Percentiles rank a stretch among this genome's conserved stretches.
Conservation (phyloP, 208 protist species). For the Herpetomonas tarakana region DNA sequence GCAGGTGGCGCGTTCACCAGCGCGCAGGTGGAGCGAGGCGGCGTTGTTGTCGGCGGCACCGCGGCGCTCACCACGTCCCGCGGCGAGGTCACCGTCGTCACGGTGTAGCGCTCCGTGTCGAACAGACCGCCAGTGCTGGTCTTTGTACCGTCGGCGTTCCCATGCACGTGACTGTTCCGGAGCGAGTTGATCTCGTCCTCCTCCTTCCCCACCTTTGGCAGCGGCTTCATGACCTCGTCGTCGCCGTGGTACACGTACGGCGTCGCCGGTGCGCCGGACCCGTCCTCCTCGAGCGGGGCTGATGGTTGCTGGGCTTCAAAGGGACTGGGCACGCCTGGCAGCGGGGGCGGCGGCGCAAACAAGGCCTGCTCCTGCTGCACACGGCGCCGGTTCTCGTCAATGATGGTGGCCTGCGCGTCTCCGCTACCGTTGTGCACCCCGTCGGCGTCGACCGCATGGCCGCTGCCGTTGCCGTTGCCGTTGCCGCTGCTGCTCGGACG, state of each 20-base stretch:
- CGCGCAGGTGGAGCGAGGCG: slow-evolving; percentile 4
- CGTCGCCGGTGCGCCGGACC: slow-evolving; percentile 2
- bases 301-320: slow-evolving; percentile 11
- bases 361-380: slow-evolving; percentile 8
- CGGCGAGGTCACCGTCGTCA: slow-evolving; percentile 10
- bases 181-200: neutral
- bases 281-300: slow-evolving; percentile 3
- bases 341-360: slow-evolving; percentile 26
- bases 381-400: slow-evolving; percentile 4
- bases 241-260: slow-evolving; percentile 3
- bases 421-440: neutral
- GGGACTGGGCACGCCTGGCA: slow-evolving; percentile 34
- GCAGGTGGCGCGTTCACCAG: neutral
- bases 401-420: slow-evolving; percentile 1
- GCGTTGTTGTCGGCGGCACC: slow-evolving; percentile 8
- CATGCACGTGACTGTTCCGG: no score
- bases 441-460: no score
- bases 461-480: slow-evolving; percentile 4
- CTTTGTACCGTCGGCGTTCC: neutral
- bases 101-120: neutral
- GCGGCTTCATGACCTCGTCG: slow-evolving; percentile 1
- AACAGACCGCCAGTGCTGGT: neutral
- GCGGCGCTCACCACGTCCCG: slow-evolving; percentile 8
- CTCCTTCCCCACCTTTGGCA: neutral
- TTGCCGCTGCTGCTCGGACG: slow-evolving; percentile 2